These are phyloP conservation scores for Pyracantha coccinea DNA, from an alignment of 331 rosid genomes.

Conservation along the genomic window DNA sequence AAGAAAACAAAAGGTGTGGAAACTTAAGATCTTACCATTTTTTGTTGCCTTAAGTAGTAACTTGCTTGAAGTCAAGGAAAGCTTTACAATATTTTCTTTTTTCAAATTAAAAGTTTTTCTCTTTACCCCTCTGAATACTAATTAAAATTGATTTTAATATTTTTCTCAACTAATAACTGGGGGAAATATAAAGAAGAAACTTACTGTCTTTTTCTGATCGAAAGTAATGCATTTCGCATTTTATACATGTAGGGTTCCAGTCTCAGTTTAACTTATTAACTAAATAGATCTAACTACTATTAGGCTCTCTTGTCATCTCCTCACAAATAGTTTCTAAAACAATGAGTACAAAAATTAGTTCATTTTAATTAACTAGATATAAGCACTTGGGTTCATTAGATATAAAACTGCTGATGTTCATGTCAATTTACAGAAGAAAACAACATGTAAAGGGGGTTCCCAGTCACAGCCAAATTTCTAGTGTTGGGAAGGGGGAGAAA, in stretches of 20 bases:
- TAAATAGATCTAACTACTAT: neutral
- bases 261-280: neutral
- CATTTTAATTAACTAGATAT: neutral
- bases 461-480: neutral
- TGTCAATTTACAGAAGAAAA: neutral
- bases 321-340: neutral
- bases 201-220: neutral
- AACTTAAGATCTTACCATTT: neutral
- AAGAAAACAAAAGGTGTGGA: neutral
- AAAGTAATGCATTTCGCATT: neutral
- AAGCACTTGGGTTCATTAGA: no score
- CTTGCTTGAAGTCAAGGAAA: neutral
- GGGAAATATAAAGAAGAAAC: neutral
- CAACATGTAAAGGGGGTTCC: neutral
- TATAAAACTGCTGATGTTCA: neutral
- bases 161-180: neutral
- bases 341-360: neutral
- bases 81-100: neutral
- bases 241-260: neutral
- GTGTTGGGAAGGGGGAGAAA: neutral
- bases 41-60: neutral
- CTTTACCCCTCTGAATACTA: neutral
- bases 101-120: neutral
- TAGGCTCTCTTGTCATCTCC: neutral
- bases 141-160: neutral